These are phyloP conservation scores for Colletotrichum orchidophilum DNA, from an alignment of 2,329 filamentous ascomycete species.

Conservation along the genomic window DNA sequence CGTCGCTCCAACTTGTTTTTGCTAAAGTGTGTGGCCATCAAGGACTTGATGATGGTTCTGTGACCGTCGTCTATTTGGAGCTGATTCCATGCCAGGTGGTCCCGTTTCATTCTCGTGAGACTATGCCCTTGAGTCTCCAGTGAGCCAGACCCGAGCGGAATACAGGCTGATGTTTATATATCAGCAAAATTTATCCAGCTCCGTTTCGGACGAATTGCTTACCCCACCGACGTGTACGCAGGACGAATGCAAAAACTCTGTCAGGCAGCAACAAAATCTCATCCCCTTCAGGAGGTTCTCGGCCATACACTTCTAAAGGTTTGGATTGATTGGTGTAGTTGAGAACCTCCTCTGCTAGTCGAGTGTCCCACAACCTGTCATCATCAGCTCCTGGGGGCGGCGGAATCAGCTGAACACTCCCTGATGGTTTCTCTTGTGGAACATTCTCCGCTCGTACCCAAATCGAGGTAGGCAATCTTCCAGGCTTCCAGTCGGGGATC, in stretches of 20 bases:
- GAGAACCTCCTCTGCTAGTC: neutral
- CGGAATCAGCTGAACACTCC: neutral
- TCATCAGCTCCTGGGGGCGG: neutral
- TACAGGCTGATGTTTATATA: neutral
- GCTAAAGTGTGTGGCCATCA: conserved; percentile 46
- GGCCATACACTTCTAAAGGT: neutral
- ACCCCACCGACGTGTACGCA: conserved; percentile 12
- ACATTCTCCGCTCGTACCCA: neutral
- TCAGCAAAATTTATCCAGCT: neutral
- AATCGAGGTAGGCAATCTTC: neutral
- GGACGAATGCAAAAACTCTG: neutral
- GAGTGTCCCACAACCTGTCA: neutral
- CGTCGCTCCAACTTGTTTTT: conserved; percentile 48
- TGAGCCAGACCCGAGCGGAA: neutral
- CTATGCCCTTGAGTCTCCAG: neutral
- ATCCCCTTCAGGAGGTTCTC: neutral
- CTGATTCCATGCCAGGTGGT: neutral
- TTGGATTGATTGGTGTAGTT: neutral
- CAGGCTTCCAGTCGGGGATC: neutral
- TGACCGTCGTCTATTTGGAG: neutral
- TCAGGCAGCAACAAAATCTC: neutral
- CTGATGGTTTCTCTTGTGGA: neutral
- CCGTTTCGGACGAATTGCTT: neutral
- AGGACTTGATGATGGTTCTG: conserved; percentile 3
- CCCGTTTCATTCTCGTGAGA: neutral